Base-by-base conservation (phyloP, 2,329 filamentous ascomycete genomes). In the Trichoderma koningiopsis region DNA sequence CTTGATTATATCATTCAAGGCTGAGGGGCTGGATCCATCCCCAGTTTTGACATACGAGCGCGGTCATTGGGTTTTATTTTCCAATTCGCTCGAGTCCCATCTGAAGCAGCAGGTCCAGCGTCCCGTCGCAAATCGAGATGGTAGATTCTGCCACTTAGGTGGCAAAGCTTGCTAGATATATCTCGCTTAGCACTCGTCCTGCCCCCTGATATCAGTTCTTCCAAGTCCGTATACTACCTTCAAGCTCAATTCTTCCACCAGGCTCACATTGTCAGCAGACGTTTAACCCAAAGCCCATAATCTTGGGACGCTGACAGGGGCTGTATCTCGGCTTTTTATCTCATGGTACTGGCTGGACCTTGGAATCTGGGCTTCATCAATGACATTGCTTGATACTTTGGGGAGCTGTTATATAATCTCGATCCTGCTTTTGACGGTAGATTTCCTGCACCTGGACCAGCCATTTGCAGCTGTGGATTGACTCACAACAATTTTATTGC, bases 81-180 rank as follows among this genome's bases (percentile, higher is more conserved):
- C 40, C 27, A 33, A 14, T 19, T 29, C 55, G 62, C 35, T 27
- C 53, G 40, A 37, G 53, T 29, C 33, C 22, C 43, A 37, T 58
- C 16, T 59, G 37, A 24, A 37, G 35, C 40, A 24, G 33, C 55
- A 24, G 40, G 31, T 52, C 55, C 27, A 52, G 63, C 49, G 53
- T 66, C 37, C 27, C 53, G 52, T 59, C 55, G 40, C 55, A 37
- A 47, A 66, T 66, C 63, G 63, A 67, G 63, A 67, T 67, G 63
- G 29, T 59, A 55, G 40, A 67, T 35, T 67, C 40, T 59, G 53
- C 55, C 55, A 37, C 31, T 58, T 49, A 67, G 43, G 55, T 67
- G 63, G 55, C 63, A 55, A 67, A 59, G 63, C 63, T 59, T 67
- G 63, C 55, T 67, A 35, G 63, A 52, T 58, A 59, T 37, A 58